A percentile compares a stretch with the other conserved stretches of the same genome.
Evolutionary conservation across 2,329 filamentous ascomycete genomes (phyloP).

Genomic region (Stagonosporopsis tanaceti): DNA sequence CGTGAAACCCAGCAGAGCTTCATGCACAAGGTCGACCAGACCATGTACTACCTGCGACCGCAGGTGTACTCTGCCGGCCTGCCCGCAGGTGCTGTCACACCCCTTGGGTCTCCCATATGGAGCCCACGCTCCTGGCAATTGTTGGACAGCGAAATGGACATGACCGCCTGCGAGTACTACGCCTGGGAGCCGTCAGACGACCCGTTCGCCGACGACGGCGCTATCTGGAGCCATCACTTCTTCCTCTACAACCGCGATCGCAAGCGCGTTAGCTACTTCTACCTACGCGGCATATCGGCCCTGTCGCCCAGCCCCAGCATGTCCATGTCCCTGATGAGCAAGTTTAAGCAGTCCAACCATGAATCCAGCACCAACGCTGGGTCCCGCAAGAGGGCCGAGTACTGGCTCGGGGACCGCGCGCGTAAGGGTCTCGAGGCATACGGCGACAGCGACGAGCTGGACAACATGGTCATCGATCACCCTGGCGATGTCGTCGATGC

Average conservation of each 20-base stretch:
- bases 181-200: constrained; percentile 89
- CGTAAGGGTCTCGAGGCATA: constrained; percentile 55
- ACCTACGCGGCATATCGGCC: constrained; percentile 86
- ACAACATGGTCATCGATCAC: constrained; percentile 50
- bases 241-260: constrained; percentile 96
- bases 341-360: constrained; percentile 54
- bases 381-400: constrained; percentile 81
- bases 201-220: constrained; percentile 89
- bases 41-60: constrained; percentile 84
- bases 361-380: constrained; percentile 61
- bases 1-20: constrained; percentile 81
- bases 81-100: constrained; percentile 57
- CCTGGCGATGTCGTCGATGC: constrained; percentile 50
- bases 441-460: constrained; percentile 55
- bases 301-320: constrained; percentile 69
- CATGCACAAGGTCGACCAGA: constrained; percentile 86
- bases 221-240: constrained; percentile 95
- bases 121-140: constrained; percentile 89
- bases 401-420: constrained; percentile 80
- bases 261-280: constrained; percentile 94
- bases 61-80: constrained; percentile 52
- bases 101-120: constrained; percentile 71
- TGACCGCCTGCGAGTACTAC: constrained; percentile 88
- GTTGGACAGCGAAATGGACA: constrained; percentile 92
- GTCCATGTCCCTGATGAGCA: constrained; percentile 45